Evolutionary conservation across 345 rosid species (phyloP).

Genomic region (Xanthoceras sorbifolium): DNA sequence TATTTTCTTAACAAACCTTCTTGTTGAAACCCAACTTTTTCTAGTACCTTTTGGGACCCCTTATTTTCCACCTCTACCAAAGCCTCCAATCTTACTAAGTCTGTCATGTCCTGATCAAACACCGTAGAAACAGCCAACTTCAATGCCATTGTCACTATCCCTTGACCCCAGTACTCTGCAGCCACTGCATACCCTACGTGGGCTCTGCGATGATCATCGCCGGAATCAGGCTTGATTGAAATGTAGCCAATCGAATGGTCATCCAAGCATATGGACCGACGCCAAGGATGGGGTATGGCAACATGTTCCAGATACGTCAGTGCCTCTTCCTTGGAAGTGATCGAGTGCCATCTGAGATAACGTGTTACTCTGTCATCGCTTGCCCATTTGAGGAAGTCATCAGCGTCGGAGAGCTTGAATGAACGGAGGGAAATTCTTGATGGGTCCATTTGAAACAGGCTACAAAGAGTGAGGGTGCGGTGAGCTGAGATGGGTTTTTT

Average conservation of each 20-base stretch:
- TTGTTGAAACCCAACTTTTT: constrained; percentile 60
- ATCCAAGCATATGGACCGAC: constrained; percentile 52
- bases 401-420: constrained; percentile 45
- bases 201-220: constrained; percentile 42
- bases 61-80: constrained; percentile 52
- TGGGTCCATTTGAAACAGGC: constrained; percentile 26
- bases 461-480: not conserved
- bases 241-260: constrained; percentile 44
- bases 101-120: constrained; percentile 34
- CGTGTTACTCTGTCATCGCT: constrained; percentile 46
- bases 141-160: constrained; percentile 39
- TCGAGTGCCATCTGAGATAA: constrained; percentile 45
- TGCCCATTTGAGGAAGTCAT: constrained; percentile 53
- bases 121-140: constrained; percentile 37
- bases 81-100: constrained; percentile 61
- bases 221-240: constrained; percentile 37
- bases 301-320: constrained; percentile 28
- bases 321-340: constrained; percentile 44
- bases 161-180: constrained; percentile 47
- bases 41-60: constrained; percentile 59
- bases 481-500: not conserved
- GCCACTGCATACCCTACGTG: constrained; percentile 40
- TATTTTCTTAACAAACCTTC: constrained; percentile 68
- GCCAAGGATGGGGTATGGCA: constrained; percentile 46
- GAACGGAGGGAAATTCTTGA: constrained; percentile 51